Percentiles rank a stretch among this genome's conserved stretches.
Conservation (phyloP, 2,329 filamentous ascomycete genomes). For the Epichloe bromicola region DNA sequence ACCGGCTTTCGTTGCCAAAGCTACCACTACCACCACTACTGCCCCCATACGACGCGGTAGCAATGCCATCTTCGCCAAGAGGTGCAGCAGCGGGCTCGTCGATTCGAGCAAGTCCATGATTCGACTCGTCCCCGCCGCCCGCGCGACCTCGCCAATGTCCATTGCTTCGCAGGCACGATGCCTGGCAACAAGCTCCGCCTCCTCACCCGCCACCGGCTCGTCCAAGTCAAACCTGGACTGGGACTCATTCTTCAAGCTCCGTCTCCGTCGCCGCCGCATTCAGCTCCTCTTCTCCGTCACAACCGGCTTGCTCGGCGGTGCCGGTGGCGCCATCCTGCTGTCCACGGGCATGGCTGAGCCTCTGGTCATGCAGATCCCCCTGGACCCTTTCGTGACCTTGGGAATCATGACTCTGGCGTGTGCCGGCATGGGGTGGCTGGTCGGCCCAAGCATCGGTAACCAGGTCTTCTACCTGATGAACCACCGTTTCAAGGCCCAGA, state of each 20-base stretch:
- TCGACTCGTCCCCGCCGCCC: constrained; percentile 3
- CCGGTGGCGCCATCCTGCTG: constrained; percentile 51
- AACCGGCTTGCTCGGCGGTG: constrained; percentile 48
- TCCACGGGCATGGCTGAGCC: constrained; percentile 60
- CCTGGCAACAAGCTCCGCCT: constrained; percentile 8
- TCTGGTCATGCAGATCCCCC: constrained; percentile 52
- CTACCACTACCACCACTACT: constrained; percentile 7
- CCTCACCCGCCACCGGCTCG: background rate
- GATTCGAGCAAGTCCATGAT: constrained; percentile 1
- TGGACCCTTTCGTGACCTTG: constrained; percentile 79
- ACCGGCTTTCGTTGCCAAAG: constrained; percentile 12
- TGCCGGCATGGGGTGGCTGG: constrained; percentile 74
- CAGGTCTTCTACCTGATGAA: constrained; percentile 67
- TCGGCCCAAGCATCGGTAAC: constrained; percentile 72
- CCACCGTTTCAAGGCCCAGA: constrained; percentile 55
- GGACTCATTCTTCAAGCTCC: constrained; percentile 87
- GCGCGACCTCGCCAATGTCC: background rate
- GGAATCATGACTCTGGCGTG: constrained; percentile 68
- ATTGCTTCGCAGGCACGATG: constrained; percentile 7
- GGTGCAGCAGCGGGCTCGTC: background rate
- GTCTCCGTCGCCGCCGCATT: constrained; percentile 71
- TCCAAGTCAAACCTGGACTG: constrained; percentile 46
- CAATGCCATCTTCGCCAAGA: background rate
- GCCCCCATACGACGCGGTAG: constrained; percentile 7
- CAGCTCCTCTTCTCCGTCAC: constrained; percentile 66